These are phyloP conservation scores for Aphanomyces invadans DNA, from an alignment of 352 stramenopile species.

Conservation along the genomic window DNA sequence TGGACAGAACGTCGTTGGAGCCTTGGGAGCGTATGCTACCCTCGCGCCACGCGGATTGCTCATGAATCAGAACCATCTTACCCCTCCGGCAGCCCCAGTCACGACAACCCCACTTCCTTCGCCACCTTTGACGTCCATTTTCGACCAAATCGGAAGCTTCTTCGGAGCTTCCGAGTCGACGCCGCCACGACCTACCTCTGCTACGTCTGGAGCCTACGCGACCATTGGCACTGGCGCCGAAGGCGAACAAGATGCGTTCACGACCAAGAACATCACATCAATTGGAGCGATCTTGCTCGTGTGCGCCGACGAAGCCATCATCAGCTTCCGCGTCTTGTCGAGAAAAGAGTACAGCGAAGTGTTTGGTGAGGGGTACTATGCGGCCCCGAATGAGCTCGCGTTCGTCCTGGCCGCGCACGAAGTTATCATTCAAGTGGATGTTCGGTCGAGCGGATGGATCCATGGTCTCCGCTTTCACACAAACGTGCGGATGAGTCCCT, in stretches of 20 bases:
- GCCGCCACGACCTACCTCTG: not conserved
- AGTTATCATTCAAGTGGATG: conserved; percentile 29
- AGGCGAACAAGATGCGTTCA: conserved; percentile 30
- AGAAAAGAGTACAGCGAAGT: conserved; percentile 24
- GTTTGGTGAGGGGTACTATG: conserved; percentile 27
- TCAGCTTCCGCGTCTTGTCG: conserved; percentile 28
- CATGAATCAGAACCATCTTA: not conserved
- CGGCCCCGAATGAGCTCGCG: conserved; percentile 26
- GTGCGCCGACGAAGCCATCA: conserved; percentile 26
- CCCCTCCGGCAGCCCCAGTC: not conserved
- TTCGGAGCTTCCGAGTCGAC: conserved; percentile 3
- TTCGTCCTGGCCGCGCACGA: conserved; percentile 30
- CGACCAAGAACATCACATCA: conserved; percentile 20
- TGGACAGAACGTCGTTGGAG: not conserved
- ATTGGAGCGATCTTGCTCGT: conserved; percentile 28
- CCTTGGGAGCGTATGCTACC: not conserved
- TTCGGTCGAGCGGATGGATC: conserved; percentile 17
- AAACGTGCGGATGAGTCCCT: conserved; percentile 30
- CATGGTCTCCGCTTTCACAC: conserved; percentile 30
- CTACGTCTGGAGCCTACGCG: not conserved
- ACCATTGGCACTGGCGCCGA: conserved; percentile 15
- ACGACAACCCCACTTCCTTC: not conserved
- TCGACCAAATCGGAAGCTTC: conserved; percentile 16
- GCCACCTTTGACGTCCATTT: not conserved
- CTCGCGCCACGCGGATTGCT: not conserved